Base-by-base conservation (phyloP, 306 rosid species). In the Vigna mungo region DNA sequence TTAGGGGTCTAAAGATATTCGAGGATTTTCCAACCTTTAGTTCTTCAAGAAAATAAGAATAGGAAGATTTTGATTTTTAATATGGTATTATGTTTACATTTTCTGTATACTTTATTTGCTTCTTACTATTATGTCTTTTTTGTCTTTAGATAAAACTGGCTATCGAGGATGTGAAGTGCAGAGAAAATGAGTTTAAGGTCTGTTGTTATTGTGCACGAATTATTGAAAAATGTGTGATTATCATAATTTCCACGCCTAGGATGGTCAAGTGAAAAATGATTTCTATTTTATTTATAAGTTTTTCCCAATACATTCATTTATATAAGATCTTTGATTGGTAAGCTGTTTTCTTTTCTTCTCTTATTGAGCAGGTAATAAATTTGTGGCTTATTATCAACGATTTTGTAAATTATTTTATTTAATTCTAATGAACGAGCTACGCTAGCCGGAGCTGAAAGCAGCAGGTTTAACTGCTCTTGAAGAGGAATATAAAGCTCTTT, bases 401-500 rank as follows among this genome's bases (percentile, higher is more conserved):
- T 68, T 60, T 49, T 25, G 56, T 58, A 15, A 56, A 60, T 52
- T 70, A 48, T 55, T 66, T 66, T 52, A 78, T 71, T 55, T 63
- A n/a, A 74, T 43, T 75, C 18, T 53, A 59, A 69, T 81, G 81
- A 76, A 18, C 81, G 84, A 79, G 41, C 66, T 58, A 71, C 74
- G 86, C 80, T 37, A 92, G 98, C 90, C 88, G 47, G 93, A 86
- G 82, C 78, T 92, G 59, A 85, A 82, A 80, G 87, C 69, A 49
- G 86, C 88, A 84, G 91, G 87, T 74, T 37, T 83, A 77, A 73
- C 85, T 47, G 81, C 86, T 46, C 82, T 92, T 87, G 92, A 90
- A 86, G 93, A 87, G 78, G 97, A 90, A 82, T 86, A 77, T 84
- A 78, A 85, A 20, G 92, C 89, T 62, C 87, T 92, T 77, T 64